phyloP scores from a whole-genome alignment of 495 filamentous ascomycete genomes.

The Talaromyces adpressus region DNA sequence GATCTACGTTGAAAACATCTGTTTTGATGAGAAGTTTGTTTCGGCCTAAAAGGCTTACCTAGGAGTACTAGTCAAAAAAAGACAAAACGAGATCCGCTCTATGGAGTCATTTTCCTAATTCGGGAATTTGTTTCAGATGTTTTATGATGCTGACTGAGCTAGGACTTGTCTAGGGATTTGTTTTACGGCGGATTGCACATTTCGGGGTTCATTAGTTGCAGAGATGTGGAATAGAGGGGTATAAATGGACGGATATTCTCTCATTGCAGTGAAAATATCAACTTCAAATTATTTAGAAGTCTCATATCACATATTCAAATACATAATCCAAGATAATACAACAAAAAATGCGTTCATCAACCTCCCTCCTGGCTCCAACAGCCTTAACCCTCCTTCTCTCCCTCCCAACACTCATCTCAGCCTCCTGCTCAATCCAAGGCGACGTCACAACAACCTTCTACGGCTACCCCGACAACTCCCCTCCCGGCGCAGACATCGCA shows the following conservation, averaged over 20 bases:
- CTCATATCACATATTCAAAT: neutral
- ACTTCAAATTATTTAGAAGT: neutral
- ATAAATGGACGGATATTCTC: neutral
- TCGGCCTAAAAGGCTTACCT: neutral
- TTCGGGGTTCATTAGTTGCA: neutral
- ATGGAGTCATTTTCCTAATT: neutral
- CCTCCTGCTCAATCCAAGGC: conserved; percentile 5
- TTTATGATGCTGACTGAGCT: neutral
- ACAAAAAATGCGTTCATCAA: neutral
- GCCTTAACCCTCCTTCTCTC: neutral
- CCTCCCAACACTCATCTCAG: neutral
- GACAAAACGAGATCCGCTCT: neutral
- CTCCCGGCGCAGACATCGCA: conserved; percentile 31
- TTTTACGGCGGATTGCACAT: neutral
- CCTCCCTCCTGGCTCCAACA: neutral
- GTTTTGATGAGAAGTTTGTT: neutral
- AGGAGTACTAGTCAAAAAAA: neutral
- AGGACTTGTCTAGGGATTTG: neutral
- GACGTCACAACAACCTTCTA: conserved; percentile 21
- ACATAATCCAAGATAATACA: neutral
- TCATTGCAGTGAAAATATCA: neutral
- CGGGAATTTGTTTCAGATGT: neutral
- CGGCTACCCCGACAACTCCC: conserved; percentile 38
- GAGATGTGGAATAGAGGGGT: neutral
- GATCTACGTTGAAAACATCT: neutral